phyloP scores from a whole-genome alignment of 202 grass and related monocot genomes.

The Setaria italica region DNA sequence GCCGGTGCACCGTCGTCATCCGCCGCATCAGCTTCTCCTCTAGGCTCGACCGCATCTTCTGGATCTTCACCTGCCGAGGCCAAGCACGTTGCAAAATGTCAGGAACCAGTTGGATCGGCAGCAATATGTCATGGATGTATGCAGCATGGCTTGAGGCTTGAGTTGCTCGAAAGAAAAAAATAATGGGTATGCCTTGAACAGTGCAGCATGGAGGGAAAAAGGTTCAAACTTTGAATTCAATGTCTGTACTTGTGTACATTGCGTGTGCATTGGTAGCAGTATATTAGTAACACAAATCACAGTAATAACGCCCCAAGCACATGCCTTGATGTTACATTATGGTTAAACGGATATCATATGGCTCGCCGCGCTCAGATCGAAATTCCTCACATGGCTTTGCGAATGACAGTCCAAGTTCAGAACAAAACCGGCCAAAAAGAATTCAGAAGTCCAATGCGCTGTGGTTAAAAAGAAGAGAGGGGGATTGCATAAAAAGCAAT shows the following conservation, averaged over 20 bases:
- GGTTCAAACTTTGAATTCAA: constrained; percentile 44
- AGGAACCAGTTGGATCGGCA: not conserved
- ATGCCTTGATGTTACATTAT: constrained; percentile 53
- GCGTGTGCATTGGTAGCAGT: constrained; percentile 38
- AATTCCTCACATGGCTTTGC: constrained; percentile 61
- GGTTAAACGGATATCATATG: constrained; percentile 31
- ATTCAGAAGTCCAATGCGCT: constrained; percentile 8
- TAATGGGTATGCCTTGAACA: not conserved
- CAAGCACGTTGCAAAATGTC: not conserved
- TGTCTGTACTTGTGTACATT: constrained; percentile 5
- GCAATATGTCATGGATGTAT: not conserved
- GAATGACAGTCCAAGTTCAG: constrained; percentile 27
- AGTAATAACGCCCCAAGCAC: constrained; percentile 40
- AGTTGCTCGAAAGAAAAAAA: not conserved
- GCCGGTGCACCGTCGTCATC: constrained; percentile 77
- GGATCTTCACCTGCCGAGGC: constrained; percentile 87
- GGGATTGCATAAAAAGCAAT: constrained; percentile 37
- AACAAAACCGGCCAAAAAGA: constrained; percentile 34
- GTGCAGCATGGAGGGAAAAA: constrained; percentile 34
- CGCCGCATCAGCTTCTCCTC: constrained; percentile 96
- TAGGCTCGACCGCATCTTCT: constrained; percentile 88
- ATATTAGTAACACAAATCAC: constrained; percentile 28
- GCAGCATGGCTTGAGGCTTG: not conserved
- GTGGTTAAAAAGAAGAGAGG: constrained; percentile 3
- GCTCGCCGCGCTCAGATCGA: constrained; percentile 44